Base-by-base conservation (phyloP, 2,329 filamentous ascomycete genomes). In the Microcyclospora pomicola region DNA sequence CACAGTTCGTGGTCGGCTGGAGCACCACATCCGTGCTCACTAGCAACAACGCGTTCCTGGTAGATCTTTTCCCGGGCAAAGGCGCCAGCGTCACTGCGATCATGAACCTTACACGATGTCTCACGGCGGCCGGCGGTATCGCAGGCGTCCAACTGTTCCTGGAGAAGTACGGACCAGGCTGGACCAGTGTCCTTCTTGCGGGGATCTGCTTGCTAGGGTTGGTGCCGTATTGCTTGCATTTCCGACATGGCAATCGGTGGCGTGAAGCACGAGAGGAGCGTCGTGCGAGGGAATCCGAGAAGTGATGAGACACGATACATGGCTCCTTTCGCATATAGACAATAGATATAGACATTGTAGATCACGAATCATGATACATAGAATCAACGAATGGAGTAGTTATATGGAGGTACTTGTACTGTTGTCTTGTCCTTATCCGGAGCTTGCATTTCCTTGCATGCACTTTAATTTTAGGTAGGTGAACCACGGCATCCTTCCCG, bases 21-120 rank as follows among this genome's bases (percentile, higher is more conserved):
- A 32, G 35, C 13, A 27, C 24, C n/a, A 37, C 35, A 3, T 28
- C 35, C 9, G 35, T 37, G n/a, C 35, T 37, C 5, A 32, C 24
- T 5, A 37, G 35, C 28, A 37, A 37, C 35, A 37, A 37, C 28
- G 15, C 35, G 6, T 19, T 37, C 7, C n/a, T 37, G 13, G 35
- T 37, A 4, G 35, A 37, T 37, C 35, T 37, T 2, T 37, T 31
- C 15, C 35, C 35, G 2, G 28, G 29, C 35, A 28, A 30, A n/a
- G 31, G 35, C 19, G 35, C 35, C 3, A 31, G 27, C 14, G 35
- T 28, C 14, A 37, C 24, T 7, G 35, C 35, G 15, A 27, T 37
- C 13, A 14, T 37, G 9, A 37, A 37, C 15, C 15, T 37, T 12
- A 16, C 27, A 6, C 27, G 35, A n/a, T 31, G 28, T 31, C 28